phyloP scores from a whole-genome alignment of 768 basidiomycete genomes.

The Amanita molliuscula region DNA sequence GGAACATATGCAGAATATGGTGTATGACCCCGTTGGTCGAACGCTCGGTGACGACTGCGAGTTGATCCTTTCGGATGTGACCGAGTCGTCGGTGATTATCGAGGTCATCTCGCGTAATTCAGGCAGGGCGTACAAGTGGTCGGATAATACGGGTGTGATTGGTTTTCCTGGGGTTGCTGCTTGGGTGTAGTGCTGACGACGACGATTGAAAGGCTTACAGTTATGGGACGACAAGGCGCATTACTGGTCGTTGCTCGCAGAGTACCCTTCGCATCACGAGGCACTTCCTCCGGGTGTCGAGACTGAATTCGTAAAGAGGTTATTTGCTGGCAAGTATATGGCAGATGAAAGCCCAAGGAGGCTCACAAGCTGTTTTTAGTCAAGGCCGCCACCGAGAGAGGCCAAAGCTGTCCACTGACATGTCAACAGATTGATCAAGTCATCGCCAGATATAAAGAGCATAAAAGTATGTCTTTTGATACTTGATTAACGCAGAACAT shows the following conservation, averaged over 20 bases:
- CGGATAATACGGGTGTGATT: constrained; percentile 21
- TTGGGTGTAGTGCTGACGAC: not conserved
- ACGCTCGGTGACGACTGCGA: constrained; percentile 28
- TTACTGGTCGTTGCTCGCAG: constrained; percentile 33
- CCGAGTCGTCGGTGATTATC: constrained; percentile 22
- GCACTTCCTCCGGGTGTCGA: constrained; percentile 26
- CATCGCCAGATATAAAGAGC: constrained; percentile 23
- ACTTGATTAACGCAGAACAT: not conserved
- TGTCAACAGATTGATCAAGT: constrained; percentile 27
- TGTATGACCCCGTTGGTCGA: constrained; percentile 17
- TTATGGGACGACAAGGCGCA: constrained; percentile 20
- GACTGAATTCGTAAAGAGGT: constrained; percentile 20
- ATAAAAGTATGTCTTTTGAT: constrained; percentile 21
- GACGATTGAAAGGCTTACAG: constrained; percentile 13
- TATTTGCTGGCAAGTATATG: constrained; percentile 20
- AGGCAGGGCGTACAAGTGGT: constrained; percentile 24
- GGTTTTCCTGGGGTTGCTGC: not conserved
- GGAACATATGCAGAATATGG: constrained; percentile 24
- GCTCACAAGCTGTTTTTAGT: constrained; percentile 15
- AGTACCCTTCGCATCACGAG: constrained; percentile 30
- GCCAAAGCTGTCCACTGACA: constrained; percentile 25
- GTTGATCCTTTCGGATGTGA: constrained; percentile 28
- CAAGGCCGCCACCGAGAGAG: constrained; percentile 18
- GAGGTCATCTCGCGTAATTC: constrained; percentile 26
- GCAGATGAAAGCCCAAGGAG: not conserved